Conservation (phyloP, 2,329 filamentous ascomycete genomes). For the Macroventuria anomochaeta region DNA sequence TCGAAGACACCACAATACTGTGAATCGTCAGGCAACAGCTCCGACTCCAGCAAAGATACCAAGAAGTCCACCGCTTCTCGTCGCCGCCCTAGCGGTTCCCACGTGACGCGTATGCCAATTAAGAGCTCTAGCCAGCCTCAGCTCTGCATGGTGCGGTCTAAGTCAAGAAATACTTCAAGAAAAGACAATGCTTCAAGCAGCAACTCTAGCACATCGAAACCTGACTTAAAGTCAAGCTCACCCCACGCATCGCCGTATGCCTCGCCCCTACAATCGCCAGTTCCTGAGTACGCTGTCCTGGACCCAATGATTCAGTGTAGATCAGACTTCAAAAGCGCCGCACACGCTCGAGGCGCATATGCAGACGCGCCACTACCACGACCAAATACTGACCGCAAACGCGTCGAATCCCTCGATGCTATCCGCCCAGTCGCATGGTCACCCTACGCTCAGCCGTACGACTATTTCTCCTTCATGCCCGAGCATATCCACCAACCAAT, state of each 20-base stretch:
- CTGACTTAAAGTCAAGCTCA: slow-evolving; percentile 26
- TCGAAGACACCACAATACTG: slow-evolving; percentile 13
- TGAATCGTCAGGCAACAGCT: slow-evolving; percentile 16
- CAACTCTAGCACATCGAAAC: slow-evolving; percentile 27
- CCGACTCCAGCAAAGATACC: slow-evolving; percentile 31
- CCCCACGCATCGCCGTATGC: slow-evolving; percentile 31
- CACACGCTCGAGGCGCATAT: background rate
- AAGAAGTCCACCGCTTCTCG: slow-evolving; percentile 31
- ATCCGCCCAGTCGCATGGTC: slow-evolving; percentile 15
- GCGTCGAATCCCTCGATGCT: slow-evolving; percentile 32
- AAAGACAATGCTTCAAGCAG: slow-evolving; percentile 34
- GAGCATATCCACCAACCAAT: slow-evolving; percentile 23
- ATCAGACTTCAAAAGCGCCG: slow-evolving; percentile 3
- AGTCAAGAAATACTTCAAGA: slow-evolving; percentile 20
- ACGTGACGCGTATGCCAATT: slow-evolving; percentile 41
- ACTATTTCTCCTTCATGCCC: slow-evolving; percentile 19
- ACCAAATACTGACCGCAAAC: slow-evolving; percentile 14
- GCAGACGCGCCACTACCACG: background rate
- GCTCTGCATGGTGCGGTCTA: slow-evolving; percentile 47
- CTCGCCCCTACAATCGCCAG: slow-evolving; percentile 34
- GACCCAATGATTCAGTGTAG: slow-evolving; percentile 25
- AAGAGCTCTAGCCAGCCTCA: slow-evolving; percentile 44
- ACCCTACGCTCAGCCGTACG: slow-evolving; percentile 15
- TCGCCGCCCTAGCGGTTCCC: slow-evolving; percentile 33
- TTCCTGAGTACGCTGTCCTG: slow-evolving; percentile 33